These are phyloP conservation scores for Calonectria honghensis DNA, from an alignment of 2,329 filamentous ascomycete species.

Conservation along the genomic window DNA sequence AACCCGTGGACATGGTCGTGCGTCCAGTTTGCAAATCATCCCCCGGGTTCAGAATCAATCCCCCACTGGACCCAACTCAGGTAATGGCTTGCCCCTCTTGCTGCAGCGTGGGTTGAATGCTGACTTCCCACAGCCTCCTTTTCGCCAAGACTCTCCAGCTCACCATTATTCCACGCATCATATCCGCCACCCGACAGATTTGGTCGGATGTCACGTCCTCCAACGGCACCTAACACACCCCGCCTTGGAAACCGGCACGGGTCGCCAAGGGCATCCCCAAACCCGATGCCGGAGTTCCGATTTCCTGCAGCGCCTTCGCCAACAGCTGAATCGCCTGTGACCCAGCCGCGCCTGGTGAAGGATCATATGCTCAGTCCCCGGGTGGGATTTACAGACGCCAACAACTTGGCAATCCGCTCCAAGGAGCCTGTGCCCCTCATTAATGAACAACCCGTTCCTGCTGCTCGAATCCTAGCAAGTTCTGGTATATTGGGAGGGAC, in stretches of 20 bases:
- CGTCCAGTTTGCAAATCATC: slow-evolving; percentile 86
- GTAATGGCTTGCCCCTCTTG: slow-evolving; percentile 57
- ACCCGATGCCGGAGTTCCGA: slow-evolving; percentile 72
- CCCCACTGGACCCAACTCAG: slow-evolving; percentile 63
- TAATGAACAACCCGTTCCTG: slow-evolving; percentile 75
- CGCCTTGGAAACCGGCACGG: slow-evolving; percentile 59
- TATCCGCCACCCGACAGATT: slow-evolving; percentile 72
- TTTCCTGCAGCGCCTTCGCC: slow-evolving; percentile 72
- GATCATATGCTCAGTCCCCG: slow-evolving; percentile 65
- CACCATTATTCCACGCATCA: slow-evolving; percentile 74
- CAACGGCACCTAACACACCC: slow-evolving; percentile 69
- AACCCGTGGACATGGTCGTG: slow-evolving; percentile 81
- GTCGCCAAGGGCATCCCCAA: slow-evolving; percentile 65
- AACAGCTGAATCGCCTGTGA: slow-evolving; percentile 58
- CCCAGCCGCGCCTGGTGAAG: slow-evolving; percentile 56
- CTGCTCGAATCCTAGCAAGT: slow-evolving; percentile 83
- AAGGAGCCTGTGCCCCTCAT: slow-evolving; percentile 70
- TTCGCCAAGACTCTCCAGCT: slow-evolving; percentile 66
- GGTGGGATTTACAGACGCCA: slow-evolving; percentile 58
- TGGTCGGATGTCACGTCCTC: slow-evolving; percentile 63
- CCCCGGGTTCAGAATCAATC: slow-evolving; percentile 64
- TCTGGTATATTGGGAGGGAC: slow-evolving; percentile 84
- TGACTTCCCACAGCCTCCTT: slow-evolving; percentile 59
- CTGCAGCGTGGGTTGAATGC: slow-evolving; percentile 25
- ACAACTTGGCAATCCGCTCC: slow-evolving; percentile 62